A percentile compares a stretch with the other conserved stretches of the same genome.
phyloP scores from a whole-genome alignment of 129 eudicot species.

The Flaveria ramosissima region DNA sequence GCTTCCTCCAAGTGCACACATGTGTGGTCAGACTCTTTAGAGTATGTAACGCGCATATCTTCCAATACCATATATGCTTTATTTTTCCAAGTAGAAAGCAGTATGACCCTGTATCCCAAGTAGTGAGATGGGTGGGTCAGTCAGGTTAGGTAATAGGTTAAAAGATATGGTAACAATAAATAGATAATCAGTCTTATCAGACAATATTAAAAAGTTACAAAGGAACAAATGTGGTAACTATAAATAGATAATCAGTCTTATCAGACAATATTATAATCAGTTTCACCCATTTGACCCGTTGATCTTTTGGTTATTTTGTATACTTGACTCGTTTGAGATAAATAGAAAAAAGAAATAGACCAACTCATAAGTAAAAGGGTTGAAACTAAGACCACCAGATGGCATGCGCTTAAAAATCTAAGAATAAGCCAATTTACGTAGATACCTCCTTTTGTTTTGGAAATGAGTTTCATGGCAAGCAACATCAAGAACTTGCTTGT shows the following conservation, averaged over 20 bases:
- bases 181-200: no score
- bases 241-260: no score
- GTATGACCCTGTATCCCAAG: constrained; percentile 44
- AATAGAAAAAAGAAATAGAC: no score
- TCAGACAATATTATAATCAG: no score
- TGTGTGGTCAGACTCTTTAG: constrained; percentile 26
- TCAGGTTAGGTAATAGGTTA: neutral
- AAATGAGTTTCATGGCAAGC: constrained; percentile 45
- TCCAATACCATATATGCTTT: constrained; percentile 44
- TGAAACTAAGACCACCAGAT: neutral
- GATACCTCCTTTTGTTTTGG: constrained; percentile 47
- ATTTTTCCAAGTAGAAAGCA: constrained; percentile 63
- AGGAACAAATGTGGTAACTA: no score
- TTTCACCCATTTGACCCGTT: no score
- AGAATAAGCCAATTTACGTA: neutral
- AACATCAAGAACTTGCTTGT: constrained; percentile 47
- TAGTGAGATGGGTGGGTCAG: neutral
- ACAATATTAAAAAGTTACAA: no score
- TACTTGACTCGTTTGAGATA: no score
- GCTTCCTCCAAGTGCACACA: constrained; percentile 29
- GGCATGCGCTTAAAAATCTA: neutral
- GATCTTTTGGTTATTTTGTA: no score
- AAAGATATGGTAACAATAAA: neutral
- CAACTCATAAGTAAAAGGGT: no score
- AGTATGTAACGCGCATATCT: constrained; percentile 21